These are phyloP conservation scores for Arabidopsis hybrid DNA, from an alignment of 441 rosid species.

Conservation along the genomic window DNA sequence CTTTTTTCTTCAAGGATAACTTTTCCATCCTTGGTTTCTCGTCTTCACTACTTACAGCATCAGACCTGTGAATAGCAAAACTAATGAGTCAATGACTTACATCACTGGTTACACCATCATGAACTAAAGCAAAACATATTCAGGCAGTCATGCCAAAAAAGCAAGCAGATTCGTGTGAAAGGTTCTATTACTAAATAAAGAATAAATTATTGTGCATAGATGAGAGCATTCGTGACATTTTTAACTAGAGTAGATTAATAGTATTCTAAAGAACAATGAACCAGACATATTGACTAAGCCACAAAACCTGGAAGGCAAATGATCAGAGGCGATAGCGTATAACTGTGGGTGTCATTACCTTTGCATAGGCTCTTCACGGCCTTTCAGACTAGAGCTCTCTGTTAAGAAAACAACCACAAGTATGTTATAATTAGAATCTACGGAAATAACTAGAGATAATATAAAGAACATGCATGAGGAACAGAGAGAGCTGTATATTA, in stretches of 20 bases:
- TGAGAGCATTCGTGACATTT: background rate
- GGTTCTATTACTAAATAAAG: background rate
- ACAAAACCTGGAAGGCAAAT: constrained; percentile 16
- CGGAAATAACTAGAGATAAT: constrained; percentile 30
- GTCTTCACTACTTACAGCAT: constrained; percentile 58
- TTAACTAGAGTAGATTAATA: background rate
- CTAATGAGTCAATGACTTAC: constrained; percentile 21
- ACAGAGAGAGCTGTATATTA: constrained; percentile 18
- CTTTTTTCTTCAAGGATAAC: constrained; percentile 81
- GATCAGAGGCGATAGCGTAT: background rate
- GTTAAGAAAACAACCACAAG: constrained; percentile 44
- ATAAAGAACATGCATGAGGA: constrained; percentile 29
- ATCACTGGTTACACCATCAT: constrained; percentile 26
- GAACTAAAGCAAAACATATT: constrained; percentile 9
- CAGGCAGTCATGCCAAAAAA: background rate
- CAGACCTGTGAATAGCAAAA: constrained; percentile 49
- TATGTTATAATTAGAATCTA: constrained; percentile 26
- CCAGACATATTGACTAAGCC: background rate
- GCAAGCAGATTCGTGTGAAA: background rate
- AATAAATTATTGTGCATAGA: background rate
- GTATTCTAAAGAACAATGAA: constrained; percentile 1
- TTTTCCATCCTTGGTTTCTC: constrained; percentile 77
- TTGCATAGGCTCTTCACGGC: constrained; percentile 48
- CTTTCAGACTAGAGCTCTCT: constrained; percentile 60
- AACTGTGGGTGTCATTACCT: constrained; percentile 53